Base-by-base conservation (phyloP, 108 stramenopile species). In the Nannochloropsis oceanica region DNA sequence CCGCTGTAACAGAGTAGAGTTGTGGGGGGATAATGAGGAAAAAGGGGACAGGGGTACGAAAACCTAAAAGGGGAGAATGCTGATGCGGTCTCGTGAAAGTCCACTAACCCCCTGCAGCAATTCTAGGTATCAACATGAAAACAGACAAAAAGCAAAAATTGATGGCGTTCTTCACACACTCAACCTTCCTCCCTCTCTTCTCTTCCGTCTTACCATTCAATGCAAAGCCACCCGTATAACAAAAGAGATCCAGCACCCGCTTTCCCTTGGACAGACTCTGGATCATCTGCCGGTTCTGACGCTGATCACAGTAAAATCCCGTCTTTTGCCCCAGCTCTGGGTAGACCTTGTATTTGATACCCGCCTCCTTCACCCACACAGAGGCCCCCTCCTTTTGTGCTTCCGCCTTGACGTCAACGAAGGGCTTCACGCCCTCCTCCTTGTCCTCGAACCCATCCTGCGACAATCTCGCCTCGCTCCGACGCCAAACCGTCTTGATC, bases 301-400 rank as follows among this genome's bases (percentile, higher is more conserved):
- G 91, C 92, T 98, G 97, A 89, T 98, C 97, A 82, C 96, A 97
- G 86, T 97, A 98, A 79, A 98, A 97, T 12, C 96, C 94, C 80
- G 97, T 98, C 91, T 98, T 98, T 86, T 98, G 97, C 11, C 94
- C 95, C 27, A 43, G 85, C 86, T 88, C 93, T 25, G 93, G 94
- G 79, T 92, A 93, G 0, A 93, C 93, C 27, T 90, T 81, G 85
- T 95, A 97, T 82, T 92, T 92, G 42, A 97, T 87, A 43, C 94
- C 94, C 87, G 91, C 90, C 88, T 97, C 96, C 44, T 79, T 80
- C 22, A 88, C 81, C 84, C 85, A 46, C 12, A 88, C 87, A 7
- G 43, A 84, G 81, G 25, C 42, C 11, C 12, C 87, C 13, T 44
- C 87, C 25, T 14, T 43, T 44, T 26, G 43, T 73, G 59, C 44